Percentiles rank a stretch among this genome's conserved stretches.
Conservation (phyloP, 352 stramenopile species). For the Globisporangium ultimum region DNA sequence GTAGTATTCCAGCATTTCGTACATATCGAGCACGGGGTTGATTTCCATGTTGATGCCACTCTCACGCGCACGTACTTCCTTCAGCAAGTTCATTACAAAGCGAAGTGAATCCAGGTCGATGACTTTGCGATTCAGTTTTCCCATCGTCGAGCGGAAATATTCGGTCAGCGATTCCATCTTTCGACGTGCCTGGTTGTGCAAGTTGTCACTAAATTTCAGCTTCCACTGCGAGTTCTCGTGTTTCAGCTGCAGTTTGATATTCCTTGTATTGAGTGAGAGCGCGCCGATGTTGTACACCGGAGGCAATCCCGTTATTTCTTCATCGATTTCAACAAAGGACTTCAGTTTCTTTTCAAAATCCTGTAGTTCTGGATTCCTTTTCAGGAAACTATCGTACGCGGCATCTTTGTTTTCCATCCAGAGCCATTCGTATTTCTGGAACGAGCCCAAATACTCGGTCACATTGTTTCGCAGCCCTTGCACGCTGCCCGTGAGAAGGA, state of each 20-base stretch:
- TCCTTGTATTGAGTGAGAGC: constrained; percentile 95
- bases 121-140: constrained; percentile 92
- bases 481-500: constrained; percentile 96
- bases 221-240: constrained; percentile 97
- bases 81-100: constrained; percentile 97
- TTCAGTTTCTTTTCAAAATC: constrained; percentile 97
- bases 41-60: constrained; percentile 99
- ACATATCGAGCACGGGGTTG: constrained; percentile 98
- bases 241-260: constrained; percentile 96
- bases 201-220: constrained; percentile 96
- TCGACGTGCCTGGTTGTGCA: constrained; percentile 92
- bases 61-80: constrained; percentile 96
- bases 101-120: constrained; percentile 96
- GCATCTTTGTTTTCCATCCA: constrained; percentile 98
- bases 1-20: constrained; percentile 96
- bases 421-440: constrained; percentile 96
- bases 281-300: constrained; percentile 96
- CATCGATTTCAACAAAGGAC: constrained; percentile 94
- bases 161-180: constrained; percentile 95
- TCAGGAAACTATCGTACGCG: constrained; percentile 93
- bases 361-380: constrained; percentile 92
- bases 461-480: constrained; percentile 97
- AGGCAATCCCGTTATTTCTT: constrained; percentile 88
- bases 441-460: constrained; percentile 95
- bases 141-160: constrained; percentile 94